Percentiles rank a stretch among this genome's conserved stretches.
These are phyloP conservation scores for Phytophthora lateralis DNA, from an alignment of 352 stramenopile species.

Conservation along the genomic window DNA sequence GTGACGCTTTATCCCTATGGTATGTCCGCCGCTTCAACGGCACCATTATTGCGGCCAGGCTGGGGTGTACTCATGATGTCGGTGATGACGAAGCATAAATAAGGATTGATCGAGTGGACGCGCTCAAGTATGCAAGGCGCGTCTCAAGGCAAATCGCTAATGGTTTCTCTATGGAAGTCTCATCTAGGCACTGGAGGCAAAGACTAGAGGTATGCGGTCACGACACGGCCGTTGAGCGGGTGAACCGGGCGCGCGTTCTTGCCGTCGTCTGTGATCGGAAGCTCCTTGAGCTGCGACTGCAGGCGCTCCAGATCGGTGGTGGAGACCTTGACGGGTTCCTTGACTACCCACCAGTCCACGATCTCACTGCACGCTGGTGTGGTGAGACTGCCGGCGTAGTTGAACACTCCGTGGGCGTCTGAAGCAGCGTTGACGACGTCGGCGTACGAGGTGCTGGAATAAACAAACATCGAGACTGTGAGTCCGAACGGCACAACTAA, in stretches of 20 bases:
- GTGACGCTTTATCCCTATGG: background rate
- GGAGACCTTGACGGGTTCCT: conserved; percentile 32
- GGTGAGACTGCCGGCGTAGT: conserved; percentile 42
- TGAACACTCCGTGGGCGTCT: conserved; percentile 30
- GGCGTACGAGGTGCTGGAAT: conserved; percentile 37
- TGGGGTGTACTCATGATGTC: background rate
- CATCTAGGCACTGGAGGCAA: background rate
- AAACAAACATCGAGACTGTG: background rate
- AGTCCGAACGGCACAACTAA: background rate
- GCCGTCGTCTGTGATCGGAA: conserved; percentile 32
- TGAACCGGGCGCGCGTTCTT: conserved; percentile 37
- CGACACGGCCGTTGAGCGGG: conserved; percentile 31
- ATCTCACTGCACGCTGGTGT: conserved; percentile 40
- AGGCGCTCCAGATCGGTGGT: conserved; percentile 28
- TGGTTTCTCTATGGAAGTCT: conserved; percentile 7
- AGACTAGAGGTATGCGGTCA: conserved; percentile 29
- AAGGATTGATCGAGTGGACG: conserved; percentile 8
- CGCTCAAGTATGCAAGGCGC: conserved; percentile 11
- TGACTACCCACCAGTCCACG: conserved; percentile 43
- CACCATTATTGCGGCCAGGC: background rate
- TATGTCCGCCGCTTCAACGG: background rate
- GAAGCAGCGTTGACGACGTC: conserved; percentile 52
- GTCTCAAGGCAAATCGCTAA: conserved; percentile 21
- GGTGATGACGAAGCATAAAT: conserved; percentile 4
- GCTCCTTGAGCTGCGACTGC: conserved; percentile 29